phyloP scores from a whole-genome alignment of 345 rosid genomes.

The Citrus medica region DNA sequence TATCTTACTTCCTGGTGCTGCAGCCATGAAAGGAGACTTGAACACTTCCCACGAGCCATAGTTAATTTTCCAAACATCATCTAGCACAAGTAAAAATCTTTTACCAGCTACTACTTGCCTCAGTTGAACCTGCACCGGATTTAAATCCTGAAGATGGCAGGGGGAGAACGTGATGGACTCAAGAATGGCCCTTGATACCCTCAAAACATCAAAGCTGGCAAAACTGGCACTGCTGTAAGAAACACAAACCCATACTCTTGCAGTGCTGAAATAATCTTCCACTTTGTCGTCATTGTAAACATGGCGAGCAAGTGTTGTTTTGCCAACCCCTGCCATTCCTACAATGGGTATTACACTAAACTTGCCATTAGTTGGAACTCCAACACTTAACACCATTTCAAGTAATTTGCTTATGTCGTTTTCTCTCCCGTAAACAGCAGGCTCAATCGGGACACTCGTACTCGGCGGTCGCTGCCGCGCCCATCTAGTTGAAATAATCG shows the following conservation, averaged over 20 bases:
- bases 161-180: not conserved
- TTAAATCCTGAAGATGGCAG: not conserved
- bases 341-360: not conserved
- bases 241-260: not conserved
- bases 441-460: not conserved
- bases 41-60: not conserved
- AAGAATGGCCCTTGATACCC: not conserved
- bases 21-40: not conserved
- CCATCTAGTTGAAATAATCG: not conserved
- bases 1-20: not conserved
- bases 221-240: not conserved
- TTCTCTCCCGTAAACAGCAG: not conserved
- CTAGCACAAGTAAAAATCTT: not conserved
- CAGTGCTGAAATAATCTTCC: not conserved
- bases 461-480: not conserved
- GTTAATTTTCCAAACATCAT: not conserved
- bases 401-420: not conserved
- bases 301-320: not conserved
- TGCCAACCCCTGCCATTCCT: not conserved
- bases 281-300: not conserved
- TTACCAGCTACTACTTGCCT: not conserved
- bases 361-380: not conserved
- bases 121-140: not conserved
- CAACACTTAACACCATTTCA: not conserved
- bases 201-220: not conserved